Evolutionary conservation across 2,329 filamentous ascomycete genomes (phyloP).

Genomic region (Exophiala sp.): DNA sequence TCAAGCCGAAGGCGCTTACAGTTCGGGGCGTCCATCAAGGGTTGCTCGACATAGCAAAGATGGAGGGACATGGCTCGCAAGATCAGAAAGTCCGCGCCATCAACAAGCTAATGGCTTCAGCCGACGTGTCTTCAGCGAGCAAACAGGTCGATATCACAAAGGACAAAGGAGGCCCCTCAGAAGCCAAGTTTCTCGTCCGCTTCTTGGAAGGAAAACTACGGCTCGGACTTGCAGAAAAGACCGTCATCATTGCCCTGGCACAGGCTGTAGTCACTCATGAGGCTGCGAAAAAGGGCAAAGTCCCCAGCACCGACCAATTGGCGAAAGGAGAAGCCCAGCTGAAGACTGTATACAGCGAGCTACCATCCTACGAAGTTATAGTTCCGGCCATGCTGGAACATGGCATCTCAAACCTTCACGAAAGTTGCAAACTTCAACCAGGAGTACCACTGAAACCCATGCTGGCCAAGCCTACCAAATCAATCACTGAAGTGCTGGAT

Average conservation of each 20-base stretch:
- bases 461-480: constrained; percentile 97
- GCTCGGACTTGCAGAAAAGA: constrained; percentile 86
- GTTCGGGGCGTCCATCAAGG: constrained; percentile 83
- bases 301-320: constrained; percentile 70
- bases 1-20: constrained; percentile 90
- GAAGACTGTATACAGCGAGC: constrained; percentile 89
- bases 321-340: constrained; percentile 79
- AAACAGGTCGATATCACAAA: constrained; percentile 82
- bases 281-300: constrained; percentile 64
- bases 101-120: constrained; percentile 91
- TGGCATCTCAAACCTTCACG: constrained; percentile 76
- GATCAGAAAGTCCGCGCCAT: constrained; percentile 88
- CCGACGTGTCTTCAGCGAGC: constrained; percentile 68
- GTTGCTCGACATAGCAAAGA: constrained; percentile 81
- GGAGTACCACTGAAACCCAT: constrained; percentile 96
- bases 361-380: constrained; percentile 93
- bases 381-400: constrained; percentile 84
- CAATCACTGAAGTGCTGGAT: constrained; percentile 94
- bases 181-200: constrained; percentile 89
- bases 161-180: constrained; percentile 89
- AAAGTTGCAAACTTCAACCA: constrained; percentile 85
- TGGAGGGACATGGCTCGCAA: constrained; percentile 82
- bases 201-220: constrained; percentile 93
- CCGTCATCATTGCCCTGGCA: constrained; percentile 81
- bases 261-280: constrained; percentile 87